These are phyloP conservation scores for Nothomitra cinnamomea DNA, from an alignment of 2,329 filamentous ascomycete species.

Conservation along the genomic window DNA sequence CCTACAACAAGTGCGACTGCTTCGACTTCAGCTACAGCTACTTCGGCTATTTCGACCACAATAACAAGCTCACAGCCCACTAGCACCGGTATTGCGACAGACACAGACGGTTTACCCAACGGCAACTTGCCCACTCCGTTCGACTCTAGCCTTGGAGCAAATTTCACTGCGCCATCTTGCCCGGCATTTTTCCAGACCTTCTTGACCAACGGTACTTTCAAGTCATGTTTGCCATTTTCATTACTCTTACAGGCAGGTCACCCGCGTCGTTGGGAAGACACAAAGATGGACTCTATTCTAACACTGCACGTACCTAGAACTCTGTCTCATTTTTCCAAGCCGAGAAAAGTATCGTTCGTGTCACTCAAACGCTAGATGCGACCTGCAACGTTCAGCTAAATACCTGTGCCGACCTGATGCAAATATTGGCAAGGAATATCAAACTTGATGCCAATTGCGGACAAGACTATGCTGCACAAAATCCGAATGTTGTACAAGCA, in stretches of 20 bases:
- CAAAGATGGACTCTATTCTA: neutral
- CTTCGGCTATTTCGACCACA: neutral
- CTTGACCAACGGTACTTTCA: conserved; percentile 8
- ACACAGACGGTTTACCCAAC: neutral
- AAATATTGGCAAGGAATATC: conserved; percentile 46
- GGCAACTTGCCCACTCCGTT: conserved; percentile 45
- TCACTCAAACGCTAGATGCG: conserved; percentile 62
- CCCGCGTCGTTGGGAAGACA: neutral
- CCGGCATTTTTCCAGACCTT: conserved; percentile 16
- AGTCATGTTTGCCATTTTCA: conserved; percentile 4
- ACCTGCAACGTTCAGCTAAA: conserved; percentile 53
- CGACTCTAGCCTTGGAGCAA: conserved; percentile 44
- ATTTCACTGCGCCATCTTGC: conserved; percentile 38
- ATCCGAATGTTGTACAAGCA: conserved; percentile 55
- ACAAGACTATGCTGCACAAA: conserved; percentile 47
- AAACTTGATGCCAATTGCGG: conserved; percentile 48
- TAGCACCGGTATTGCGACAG: neutral
- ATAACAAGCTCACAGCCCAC: neutral
- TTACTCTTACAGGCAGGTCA: conserved; percentile 5
- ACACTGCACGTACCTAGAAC: conserved; percentile 33
- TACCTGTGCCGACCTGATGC: conserved; percentile 49
- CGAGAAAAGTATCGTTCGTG: conserved; percentile 49
- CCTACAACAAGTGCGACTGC: neutral
- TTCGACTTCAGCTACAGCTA: neutral
- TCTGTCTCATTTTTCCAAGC: conserved; percentile 74